Evolutionary conservation across 768 basidiomycete genomes (phyloP).

Genomic region (Phlebiopsis flavidoalba): DNA sequence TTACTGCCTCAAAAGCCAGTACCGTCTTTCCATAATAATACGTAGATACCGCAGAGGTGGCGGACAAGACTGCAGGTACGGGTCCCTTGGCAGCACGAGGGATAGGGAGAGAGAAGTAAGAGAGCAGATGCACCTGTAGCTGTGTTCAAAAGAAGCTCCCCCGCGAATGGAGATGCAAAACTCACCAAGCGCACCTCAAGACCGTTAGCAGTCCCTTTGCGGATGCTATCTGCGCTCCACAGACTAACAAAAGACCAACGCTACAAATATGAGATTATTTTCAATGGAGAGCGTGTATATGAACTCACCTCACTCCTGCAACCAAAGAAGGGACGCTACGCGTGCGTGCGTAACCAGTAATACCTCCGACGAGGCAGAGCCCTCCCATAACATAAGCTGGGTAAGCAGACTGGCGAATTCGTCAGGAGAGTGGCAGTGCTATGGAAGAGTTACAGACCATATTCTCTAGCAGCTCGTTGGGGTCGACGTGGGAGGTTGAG

Average conservation of each 20-base stretch:
- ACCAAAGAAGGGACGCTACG: constrained; percentile 79
- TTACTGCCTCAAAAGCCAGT: constrained; percentile 30
- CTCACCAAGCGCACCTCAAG: constrained; percentile 70
- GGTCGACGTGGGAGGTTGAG: constrained; percentile 11
- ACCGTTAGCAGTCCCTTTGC: constrained; percentile 68
- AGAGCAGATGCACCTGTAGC: constrained; percentile 62
- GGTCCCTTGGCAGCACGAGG: constrained; percentile 74
- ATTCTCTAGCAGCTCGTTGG: neutral
- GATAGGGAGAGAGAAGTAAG: constrained; percentile 67
- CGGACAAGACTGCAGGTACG: constrained; percentile 57
- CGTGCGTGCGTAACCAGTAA: constrained; percentile 66
- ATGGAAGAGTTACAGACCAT: neutral
- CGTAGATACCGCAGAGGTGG: constrained; percentile 55
- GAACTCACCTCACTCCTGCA: constrained; percentile 69
- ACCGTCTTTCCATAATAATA: constrained; percentile 65
- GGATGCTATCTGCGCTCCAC: constrained; percentile 73
- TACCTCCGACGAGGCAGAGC: constrained; percentile 72
- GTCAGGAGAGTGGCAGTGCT: neutral
- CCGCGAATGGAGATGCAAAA: neutral
- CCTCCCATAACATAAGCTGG: constrained; percentile 76
- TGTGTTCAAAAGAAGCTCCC: neutral
- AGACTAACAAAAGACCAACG: constrained; percentile 75
- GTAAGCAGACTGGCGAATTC: constrained; percentile 39
- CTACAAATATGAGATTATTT: constrained; percentile 30
- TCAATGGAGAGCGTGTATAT: neutral